Conservation (phyloP, 768 basidiomycete genomes). For the Lactarius trivialis region DNA sequence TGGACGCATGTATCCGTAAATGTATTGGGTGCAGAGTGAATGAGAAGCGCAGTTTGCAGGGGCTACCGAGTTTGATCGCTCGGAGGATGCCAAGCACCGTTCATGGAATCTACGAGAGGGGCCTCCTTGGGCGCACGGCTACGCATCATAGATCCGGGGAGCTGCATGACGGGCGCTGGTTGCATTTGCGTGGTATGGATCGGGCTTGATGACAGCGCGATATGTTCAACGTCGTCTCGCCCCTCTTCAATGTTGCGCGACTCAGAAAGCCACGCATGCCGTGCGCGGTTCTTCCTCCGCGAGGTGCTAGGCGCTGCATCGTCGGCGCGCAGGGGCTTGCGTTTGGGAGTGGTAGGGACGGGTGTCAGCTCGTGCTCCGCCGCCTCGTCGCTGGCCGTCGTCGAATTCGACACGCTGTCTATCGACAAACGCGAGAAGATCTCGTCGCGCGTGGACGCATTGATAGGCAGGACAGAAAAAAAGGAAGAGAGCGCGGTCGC, state of each 20-base stretch:
- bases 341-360: conserved; percentile 16
- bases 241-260: not conserved
- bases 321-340: not conserved
- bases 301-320: not conserved
- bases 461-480: conserved; percentile 20
- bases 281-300: not conserved
- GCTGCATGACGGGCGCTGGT: conserved; percentile 19
- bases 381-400: conserved; percentile 18
- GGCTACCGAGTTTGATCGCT: conserved; percentile 10
- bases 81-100: conserved; percentile 2
- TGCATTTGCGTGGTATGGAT: conserved; percentile 24
- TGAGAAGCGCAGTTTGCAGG: not conserved
- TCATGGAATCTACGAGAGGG: conserved; percentile 2
- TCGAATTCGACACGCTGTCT: conserved; percentile 20
- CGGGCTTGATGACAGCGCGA: conserved; percentile 16
- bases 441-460: conserved; percentile 21
- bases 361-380: conserved; percentile 18
- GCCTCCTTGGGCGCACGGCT: conserved; percentile 1
- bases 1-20: not conserved
- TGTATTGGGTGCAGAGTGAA: not conserved
- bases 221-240: conserved; percentile 14
- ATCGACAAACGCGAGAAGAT: conserved; percentile 23
- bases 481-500: conserved; percentile 18
- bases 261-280: not conserved
- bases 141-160: conserved; percentile 15